Evolutionary conservation across 441 rosid species (phyloP).

Genomic region (Eutrema salsugineum): DNA sequence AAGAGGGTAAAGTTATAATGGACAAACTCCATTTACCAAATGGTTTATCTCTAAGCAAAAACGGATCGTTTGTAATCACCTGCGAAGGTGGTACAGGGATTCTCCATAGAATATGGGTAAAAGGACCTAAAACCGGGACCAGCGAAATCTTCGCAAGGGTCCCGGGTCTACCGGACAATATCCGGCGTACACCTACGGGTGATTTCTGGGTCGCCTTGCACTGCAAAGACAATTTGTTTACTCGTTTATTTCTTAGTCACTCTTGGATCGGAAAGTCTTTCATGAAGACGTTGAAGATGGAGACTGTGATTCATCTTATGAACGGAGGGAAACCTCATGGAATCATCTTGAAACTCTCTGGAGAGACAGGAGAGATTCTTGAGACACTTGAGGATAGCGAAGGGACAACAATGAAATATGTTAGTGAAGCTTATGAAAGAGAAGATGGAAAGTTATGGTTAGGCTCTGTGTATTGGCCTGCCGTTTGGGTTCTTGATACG

Average conservation of each 20-base stretch:
- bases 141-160: slow-evolving; percentile 32
- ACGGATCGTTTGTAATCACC: slow-evolving; percentile 44
- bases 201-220: slow-evolving; percentile 81
- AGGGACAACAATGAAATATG: slow-evolving; percentile 31
- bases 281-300: slow-evolving; percentile 52
- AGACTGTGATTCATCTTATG: slow-evolving; percentile 39
- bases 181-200: slow-evolving; percentile 41
- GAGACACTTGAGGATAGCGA: slow-evolving; percentile 38
- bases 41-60: slow-evolving; percentile 66
- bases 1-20: slow-evolving; percentile 37
- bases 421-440: slow-evolving; percentile 63
- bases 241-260: slow-evolving; percentile 24
- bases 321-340: slow-evolving; percentile 51
- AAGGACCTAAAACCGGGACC: slow-evolving; percentile 41
- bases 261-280: slow-evolving; percentile 44
- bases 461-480: neutral
- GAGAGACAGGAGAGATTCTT: slow-evolving; percentile 43
- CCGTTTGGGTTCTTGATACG: slow-evolving; percentile 2
- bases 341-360: slow-evolving; percentile 45
- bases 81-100: slow-evolving; percentile 37
- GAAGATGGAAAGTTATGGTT: slow-evolving; percentile 55
- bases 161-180: slow-evolving; percentile 46
- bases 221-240: slow-evolving; percentile 32
- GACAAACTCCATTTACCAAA: slow-evolving; percentile 56
- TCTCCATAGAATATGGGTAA: slow-evolving; percentile 49